These are phyloP conservation scores for Trichoderma parareesei DNA, from an alignment of 495 filamentous ascomycete species.

Conservation along the genomic window DNA sequence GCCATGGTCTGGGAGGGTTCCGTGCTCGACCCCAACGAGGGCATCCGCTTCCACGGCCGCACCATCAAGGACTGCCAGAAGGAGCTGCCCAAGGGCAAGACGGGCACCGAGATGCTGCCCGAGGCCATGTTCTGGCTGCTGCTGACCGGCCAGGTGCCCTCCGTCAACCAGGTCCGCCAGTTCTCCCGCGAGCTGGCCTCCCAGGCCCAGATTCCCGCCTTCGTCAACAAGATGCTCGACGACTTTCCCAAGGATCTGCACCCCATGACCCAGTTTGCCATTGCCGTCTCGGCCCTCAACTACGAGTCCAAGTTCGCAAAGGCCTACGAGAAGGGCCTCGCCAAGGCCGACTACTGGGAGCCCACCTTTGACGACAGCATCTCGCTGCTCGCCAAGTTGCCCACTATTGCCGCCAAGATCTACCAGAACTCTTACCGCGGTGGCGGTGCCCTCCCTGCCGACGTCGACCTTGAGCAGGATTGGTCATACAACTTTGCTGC, in stretches of 20 bases:
- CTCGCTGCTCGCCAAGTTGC: constrained; percentile 87
- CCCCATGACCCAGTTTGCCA: constrained; percentile 96
- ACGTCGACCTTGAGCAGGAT: constrained; percentile 77
- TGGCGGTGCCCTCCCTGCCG: constrained; percentile 65
- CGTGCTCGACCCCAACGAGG: constrained; percentile 92
- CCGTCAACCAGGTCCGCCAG: constrained; percentile 65
- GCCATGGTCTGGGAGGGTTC: constrained; percentile 99
- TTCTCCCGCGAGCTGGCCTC: constrained; percentile 83
- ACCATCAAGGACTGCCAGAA: constrained; percentile 97
- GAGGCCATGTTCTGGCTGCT: constrained; percentile 99
- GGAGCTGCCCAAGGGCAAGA: constrained; percentile 84
- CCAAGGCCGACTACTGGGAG: constrained; percentile 97
- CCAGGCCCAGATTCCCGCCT: constrained; percentile 72
- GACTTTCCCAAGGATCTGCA: constrained; percentile 81
- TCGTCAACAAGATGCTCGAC: constrained; percentile 83
- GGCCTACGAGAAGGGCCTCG: constrained; percentile 80
- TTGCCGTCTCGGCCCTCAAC: constrained; percentile 88
- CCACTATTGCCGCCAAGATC: constrained; percentile 93
- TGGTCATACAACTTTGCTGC: constrained; percentile 98
- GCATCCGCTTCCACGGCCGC: constrained; percentile 94
- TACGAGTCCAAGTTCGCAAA: constrained; percentile 88
- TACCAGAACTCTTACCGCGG: constrained; percentile 82
- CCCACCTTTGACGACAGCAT: constrained; percentile 96
- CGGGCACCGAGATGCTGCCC: constrained; percentile 97
- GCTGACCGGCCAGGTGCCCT: constrained; percentile 85